Percentiles rank a stretch among this genome's conserved stretches.
Evolutionary conservation across 2,329 filamentous ascomycete genomes (phyloP).

Genomic region (Tolypocladium amazonense): DNA sequence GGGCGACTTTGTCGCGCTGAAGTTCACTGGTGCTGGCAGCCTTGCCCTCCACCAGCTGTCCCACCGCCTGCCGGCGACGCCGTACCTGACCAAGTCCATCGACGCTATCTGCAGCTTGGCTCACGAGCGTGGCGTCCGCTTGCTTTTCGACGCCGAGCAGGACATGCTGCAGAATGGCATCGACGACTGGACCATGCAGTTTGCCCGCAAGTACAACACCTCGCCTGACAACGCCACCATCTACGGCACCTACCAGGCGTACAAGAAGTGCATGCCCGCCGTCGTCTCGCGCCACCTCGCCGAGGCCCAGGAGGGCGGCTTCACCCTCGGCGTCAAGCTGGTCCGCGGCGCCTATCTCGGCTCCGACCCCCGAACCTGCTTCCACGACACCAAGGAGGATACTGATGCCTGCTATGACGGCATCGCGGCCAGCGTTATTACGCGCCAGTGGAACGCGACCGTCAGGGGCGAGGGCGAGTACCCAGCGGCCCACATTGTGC

Average conservation of each 20-base stretch:
- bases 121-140: slow-evolving; percentile 53
- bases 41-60: slow-evolving; percentile 59
- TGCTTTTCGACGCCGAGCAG: slow-evolving; percentile 84
- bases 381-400: slow-evolving; percentile 60
- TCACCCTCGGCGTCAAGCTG: slow-evolving; percentile 62
- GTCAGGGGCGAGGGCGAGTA: slow-evolving; percentile 32
- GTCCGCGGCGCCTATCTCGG: slow-evolving; percentile 67
- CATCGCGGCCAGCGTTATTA: slow-evolving; percentile 57
- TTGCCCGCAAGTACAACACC: slow-evolving; percentile 68
- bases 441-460: slow-evolving; percentile 31
- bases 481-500: slow-evolving; percentile 52
- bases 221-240: slow-evolving; percentile 54
- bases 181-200: slow-evolving; percentile 67
- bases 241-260: slow-evolving; percentile 73
- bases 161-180: slow-evolving; percentile 68
- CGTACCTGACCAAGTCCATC: slow-evolving; percentile 57
- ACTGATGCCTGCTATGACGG: slow-evolving; percentile 66
- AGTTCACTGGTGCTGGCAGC: slow-evolving; percentile 75
- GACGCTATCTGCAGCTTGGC: slow-evolving; percentile 66
- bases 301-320: slow-evolving; percentile 45
- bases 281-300: slow-evolving; percentile 50
- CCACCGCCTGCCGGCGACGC: slow-evolving; percentile 50
- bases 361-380: slow-evolving; percentile 57
- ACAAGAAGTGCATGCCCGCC: slow-evolving; percentile 52
- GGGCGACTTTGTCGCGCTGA: slow-evolving; percentile 56